Conservation (phyloP, 257 asterid genomes). For the Plantago major region DNA sequence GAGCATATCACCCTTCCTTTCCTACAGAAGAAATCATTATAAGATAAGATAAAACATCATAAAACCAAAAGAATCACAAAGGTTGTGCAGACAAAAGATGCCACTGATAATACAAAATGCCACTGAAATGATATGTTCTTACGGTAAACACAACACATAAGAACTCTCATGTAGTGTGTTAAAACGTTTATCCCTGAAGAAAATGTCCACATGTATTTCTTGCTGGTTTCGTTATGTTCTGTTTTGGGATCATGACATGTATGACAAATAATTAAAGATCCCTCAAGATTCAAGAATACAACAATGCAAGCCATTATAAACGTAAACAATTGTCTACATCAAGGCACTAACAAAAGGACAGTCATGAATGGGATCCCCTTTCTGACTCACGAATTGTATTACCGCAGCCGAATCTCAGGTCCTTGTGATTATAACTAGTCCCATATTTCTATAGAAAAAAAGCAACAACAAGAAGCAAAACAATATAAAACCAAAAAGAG, state of each 20-base stretch:
- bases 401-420: background rate
- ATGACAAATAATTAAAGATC: background rate
- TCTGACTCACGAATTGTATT: background rate
- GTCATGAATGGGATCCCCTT: background rate
- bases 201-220: background rate
- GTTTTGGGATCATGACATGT: background rate
- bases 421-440: background rate
- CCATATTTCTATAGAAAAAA: background rate
- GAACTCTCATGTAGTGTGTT: background rate
- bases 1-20: background rate
- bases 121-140: background rate
- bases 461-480: background rate
- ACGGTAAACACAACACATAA: background rate
- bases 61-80: conserved; percentile 2
- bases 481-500: background rate
- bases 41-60: conserved; percentile 3
- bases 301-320: no score
- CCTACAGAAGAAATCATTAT: background rate
- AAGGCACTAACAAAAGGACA: background rate
- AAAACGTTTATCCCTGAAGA: background rate
- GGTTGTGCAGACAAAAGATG: no score
- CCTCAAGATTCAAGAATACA: background rate
- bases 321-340: no score
- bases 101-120: no score
- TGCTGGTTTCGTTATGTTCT: background rate